A percentile compares a stretch with the other conserved stretches of the same genome.
Conservation (phyloP, 306 rosid genomes). For the Benincasa hispida region DNA sequence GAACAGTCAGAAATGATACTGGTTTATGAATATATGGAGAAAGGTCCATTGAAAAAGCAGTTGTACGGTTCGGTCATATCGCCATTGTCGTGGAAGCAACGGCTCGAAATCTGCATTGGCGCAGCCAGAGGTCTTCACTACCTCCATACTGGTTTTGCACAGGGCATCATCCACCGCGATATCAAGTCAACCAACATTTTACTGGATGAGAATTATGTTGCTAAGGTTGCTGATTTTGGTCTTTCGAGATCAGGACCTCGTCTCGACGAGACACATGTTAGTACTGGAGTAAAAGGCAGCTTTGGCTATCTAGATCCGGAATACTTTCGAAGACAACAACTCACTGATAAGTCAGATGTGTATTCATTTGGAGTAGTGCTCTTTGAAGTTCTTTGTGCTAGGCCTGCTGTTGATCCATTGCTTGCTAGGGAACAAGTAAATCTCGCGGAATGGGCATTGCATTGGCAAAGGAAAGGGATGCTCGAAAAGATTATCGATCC, state of each 20-base stretch:
- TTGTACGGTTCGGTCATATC: constrained; percentile 44
- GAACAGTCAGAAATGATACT: constrained; percentile 95
- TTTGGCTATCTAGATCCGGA: constrained; percentile 95
- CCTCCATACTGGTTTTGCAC: constrained; percentile 94
- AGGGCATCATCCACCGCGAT: constrained; percentile 97
- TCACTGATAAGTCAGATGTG: constrained; percentile 89
- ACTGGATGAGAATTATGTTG: constrained; percentile 71
- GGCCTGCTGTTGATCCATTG: constrained; percentile 91
- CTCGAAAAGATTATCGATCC: constrained; percentile 60
- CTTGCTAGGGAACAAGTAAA: constrained; percentile 78
- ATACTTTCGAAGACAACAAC: constrained; percentile 91
- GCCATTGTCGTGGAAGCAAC: constrained; percentile 81
- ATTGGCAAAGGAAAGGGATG: constrained; percentile 80
- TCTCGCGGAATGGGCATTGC: constrained; percentile 86
- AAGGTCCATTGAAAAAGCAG: constrained; percentile 73
- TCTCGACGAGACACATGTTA: constrained; percentile 82
- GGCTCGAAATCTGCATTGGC: constrained; percentile 90
- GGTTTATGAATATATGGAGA: constrained; percentile 84
- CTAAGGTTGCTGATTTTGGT: constrained; percentile 98
- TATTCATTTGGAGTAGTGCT: constrained; percentile 97
- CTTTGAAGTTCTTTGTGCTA: constrained; percentile 81
- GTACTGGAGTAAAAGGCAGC: constrained; percentile 94
- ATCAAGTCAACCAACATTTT: constrained; percentile 89
- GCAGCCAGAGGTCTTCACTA: constrained; percentile 96
- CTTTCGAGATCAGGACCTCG: constrained; percentile 95